Evolutionary conservation across 2,329 filamentous ascomycete species (phyloP).

Genomic region (Leptosphaerulina australis): DNA sequence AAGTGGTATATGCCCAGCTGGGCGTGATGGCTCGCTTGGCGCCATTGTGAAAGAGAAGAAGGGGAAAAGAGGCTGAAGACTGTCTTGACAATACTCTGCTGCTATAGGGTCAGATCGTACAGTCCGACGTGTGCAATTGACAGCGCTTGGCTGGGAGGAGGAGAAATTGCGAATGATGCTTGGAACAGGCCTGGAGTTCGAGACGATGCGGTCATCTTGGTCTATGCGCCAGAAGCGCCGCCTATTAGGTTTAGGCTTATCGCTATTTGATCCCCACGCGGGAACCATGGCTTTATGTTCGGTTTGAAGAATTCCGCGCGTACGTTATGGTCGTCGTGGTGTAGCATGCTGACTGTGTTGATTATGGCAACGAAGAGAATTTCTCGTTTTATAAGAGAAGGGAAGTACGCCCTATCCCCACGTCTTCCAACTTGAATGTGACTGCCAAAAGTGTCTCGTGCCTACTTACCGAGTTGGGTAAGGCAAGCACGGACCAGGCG

Average conservation of each 20-base stretch:
- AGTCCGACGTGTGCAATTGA: neutral
- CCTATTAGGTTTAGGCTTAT: constrained; percentile 8
- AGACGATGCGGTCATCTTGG: neutral
- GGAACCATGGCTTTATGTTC: constrained; percentile 10
- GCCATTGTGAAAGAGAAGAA: constrained; percentile 9
- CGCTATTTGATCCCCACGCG: constrained; percentile 9
- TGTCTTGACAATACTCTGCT: neutral
- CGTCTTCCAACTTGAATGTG: neutral
- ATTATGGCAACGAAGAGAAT: neutral
- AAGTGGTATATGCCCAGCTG: constrained; percentile 13
- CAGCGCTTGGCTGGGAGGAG: neutral
- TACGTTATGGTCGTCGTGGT: neutral
- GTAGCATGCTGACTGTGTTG: neutral
- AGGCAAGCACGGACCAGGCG: constrained; percentile 1
- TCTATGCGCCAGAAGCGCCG: constrained; percentile 1
- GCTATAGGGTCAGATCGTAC: neutral
- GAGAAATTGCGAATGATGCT: constrained; percentile 1
- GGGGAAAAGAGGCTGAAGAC: neutral
- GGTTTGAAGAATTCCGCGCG: neutral
- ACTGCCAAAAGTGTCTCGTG: constrained; percentile 13
- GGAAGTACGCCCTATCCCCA: neutral
- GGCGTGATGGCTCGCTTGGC: constrained; percentile 8
- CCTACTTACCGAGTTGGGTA: constrained; percentile 14
- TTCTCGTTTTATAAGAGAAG: accelerated
- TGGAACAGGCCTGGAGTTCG: constrained; percentile 10